phyloP scores from a whole-genome alignment of 139 green algal species.

The Ettlia oleoabundans region DNA sequence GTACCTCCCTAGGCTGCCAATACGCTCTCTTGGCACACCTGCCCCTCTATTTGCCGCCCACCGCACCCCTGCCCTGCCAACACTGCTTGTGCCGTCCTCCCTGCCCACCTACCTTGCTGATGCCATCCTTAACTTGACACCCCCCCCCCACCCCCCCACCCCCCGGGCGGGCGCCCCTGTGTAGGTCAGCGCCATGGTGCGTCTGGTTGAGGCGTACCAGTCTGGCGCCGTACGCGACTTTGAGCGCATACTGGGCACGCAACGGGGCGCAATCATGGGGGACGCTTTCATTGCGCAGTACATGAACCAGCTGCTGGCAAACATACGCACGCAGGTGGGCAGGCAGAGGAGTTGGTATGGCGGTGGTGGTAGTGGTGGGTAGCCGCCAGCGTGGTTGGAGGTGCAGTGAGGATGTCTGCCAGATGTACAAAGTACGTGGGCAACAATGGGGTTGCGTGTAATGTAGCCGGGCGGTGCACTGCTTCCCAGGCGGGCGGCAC shows the following conservation, averaged over 20 bases:
- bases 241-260: slow-evolving; percentile 87
- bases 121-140: not conserved
- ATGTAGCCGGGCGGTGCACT: too few relatives aligned
- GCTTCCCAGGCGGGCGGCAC: too few relatives aligned
- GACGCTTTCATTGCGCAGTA: slow-evolving; percentile 97
- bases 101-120: not conserved
- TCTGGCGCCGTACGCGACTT: slow-evolving; percentile 92
- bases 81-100: not conserved
- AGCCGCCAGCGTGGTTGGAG: not conserved
- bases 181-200: slow-evolving; percentile 95
- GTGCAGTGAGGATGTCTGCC: too few relatives aligned
- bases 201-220: slow-evolving; percentile 96
- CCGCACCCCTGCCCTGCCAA: too few relatives aligned
- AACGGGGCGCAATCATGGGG: slow-evolving; percentile 87
- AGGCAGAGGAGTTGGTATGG: not conserved
- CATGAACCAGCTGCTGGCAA: slow-evolving; percentile 95
- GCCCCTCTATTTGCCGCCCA: too few relatives aligned
- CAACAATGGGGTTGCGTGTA: too few relatives aligned
- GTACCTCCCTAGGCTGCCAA: too few relatives aligned
- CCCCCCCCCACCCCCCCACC: slow-evolving; percentile 3
- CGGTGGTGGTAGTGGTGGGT: not conserved
- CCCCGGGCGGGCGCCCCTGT: too few relatives aligned
- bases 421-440: not conserved
- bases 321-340: slow-evolving; percentile 90
- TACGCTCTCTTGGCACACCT: too few relatives aligned